A percentile compares a stretch with the other conserved stretches of the same genome.
Evolutionary conservation across 179 eudicot genomes (phyloP).

Genomic region (Silene noctiflora): DNA sequence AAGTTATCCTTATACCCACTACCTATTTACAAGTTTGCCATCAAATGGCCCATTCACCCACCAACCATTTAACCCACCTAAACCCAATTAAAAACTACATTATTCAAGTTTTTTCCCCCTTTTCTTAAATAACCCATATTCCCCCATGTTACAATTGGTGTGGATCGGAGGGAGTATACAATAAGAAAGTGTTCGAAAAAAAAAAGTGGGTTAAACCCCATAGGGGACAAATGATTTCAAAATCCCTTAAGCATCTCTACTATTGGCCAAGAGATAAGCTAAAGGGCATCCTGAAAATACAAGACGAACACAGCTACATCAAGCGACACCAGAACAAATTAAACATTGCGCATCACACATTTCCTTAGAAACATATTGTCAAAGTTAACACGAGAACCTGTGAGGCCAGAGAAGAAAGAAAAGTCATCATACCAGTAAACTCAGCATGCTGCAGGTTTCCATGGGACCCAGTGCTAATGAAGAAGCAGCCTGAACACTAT

Average conservation of each 20-base stretch:
- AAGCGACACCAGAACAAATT: not conserved
- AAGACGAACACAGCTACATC: not conserved
- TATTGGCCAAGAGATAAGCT: not conserved
- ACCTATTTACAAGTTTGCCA: too few species aligned
- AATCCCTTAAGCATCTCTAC: not conserved
- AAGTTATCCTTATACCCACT: too few species aligned
- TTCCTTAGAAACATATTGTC: not conserved
- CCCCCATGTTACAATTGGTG: too few species aligned
- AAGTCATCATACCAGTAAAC: constrained; percentile 58
- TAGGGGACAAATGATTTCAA: not conserved
- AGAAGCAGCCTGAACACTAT: constrained; percentile 82
- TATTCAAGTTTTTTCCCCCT: too few species aligned
- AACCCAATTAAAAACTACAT: too few species aligned
- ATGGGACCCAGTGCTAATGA: constrained; percentile 81
- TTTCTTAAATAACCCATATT: too few species aligned
- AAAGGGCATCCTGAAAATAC: not conserved
- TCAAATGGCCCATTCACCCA: too few species aligned
- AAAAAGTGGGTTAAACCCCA: not conserved
- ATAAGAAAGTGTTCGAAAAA: too few species aligned
- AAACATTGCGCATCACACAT: not conserved
- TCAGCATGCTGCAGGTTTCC: constrained; percentile 84
- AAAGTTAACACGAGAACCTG: not conserved
- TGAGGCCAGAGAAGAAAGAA: not conserved
- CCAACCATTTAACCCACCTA: too few species aligned
- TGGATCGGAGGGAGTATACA: too few species aligned